phyloP scores from a whole-genome alignment of 2,329 filamentous ascomycete species.

The Neofusicoccum sp. region DNA sequence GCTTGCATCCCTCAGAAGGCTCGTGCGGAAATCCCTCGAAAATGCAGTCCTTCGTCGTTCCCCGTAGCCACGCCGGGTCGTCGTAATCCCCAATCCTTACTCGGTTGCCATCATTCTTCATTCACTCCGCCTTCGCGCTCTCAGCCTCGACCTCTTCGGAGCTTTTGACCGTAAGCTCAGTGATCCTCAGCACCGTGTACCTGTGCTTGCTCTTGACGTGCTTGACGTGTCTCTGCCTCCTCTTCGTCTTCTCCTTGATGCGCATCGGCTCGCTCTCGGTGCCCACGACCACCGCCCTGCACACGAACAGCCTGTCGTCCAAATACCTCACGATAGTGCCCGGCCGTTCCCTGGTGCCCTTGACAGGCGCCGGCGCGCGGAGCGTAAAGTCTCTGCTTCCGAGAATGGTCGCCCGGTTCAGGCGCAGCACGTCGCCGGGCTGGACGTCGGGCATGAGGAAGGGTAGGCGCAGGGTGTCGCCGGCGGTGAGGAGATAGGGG shows the following conservation, averaged over 20 bases:
- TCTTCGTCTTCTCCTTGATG: slow-evolving; percentile 59
- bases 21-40: too few species aligned
- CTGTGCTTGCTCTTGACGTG: slow-evolving; percentile 84
- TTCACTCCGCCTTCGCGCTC: not conserved
- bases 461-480: slow-evolving; percentile 49
- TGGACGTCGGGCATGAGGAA: slow-evolving; percentile 50
- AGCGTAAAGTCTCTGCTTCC: slow-evolving; percentile 90
- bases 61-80: not conserved
- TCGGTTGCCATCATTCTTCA: not conserved
- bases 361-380: slow-evolving; percentile 49
- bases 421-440: slow-evolving; percentile 80
- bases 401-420: slow-evolving; percentile 79
- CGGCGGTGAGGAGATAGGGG: slow-evolving; percentile 71
- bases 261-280: slow-evolving; percentile 68
- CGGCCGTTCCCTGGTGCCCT: slow-evolving; percentile 30
- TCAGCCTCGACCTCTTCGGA: slow-evolving; percentile 53
- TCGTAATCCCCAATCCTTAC: not conserved
- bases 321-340: slow-evolving; percentile 57
- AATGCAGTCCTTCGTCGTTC: too few species aligned
- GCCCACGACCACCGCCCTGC: slow-evolving; percentile 79
- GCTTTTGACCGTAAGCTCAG: slow-evolving; percentile 70
- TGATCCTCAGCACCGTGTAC: slow-evolving; percentile 82
- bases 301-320: slow-evolving; percentile 80
- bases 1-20: not conserved
- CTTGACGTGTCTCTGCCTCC: slow-evolving; percentile 65